Conservation (phyloP, 257 asterid genomes). For the Solanum etuberosum region DNA sequence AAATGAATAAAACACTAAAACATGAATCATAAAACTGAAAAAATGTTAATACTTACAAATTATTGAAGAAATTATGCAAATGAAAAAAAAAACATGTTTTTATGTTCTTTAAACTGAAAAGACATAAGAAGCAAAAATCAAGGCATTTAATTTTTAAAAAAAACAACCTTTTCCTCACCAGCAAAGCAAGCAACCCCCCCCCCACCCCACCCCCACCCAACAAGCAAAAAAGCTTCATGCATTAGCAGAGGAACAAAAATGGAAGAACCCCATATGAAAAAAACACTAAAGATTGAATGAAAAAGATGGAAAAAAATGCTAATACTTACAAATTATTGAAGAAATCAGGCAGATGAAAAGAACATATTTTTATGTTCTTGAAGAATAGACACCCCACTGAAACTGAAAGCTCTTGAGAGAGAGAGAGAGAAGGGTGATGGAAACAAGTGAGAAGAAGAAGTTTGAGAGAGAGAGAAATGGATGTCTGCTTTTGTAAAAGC, state of each 20-base stretch:
- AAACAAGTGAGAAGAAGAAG: slow-evolving; percentile 19
- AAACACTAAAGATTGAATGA: neutral
- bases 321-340: neutral
- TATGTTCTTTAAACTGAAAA: slow-evolving; percentile 11
- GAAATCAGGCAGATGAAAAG: neutral
- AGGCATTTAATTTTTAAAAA: slow-evolving; percentile 8
- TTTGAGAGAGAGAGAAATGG: slow-evolving; percentile 10
- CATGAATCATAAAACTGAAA: neutral
- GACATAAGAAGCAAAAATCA: neutral
- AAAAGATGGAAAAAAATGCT: neutral
- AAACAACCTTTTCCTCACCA: slow-evolving; percentile 1
- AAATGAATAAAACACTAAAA: neutral
- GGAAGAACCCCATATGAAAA: neutral
- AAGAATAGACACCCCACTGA: slow-evolving; percentile 4
- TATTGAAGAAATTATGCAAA: neutral
- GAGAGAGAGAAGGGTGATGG: slow-evolving; percentile 1
- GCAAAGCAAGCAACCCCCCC: neutral
- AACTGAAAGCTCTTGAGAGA: neutral
- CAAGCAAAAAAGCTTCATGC: neutral
- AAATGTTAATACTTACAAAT: neutral
- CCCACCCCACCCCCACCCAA: neutral
- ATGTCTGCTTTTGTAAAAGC: slow-evolving; percentile 60
- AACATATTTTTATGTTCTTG: slow-evolving; percentile 11
- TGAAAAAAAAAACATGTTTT: neutral
- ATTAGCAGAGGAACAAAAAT: neutral